Percentiles rank a stretch among this genome's conserved stretches.
Evolutionary conservation across 305 asterid species (phyloP).

Genomic region (Fraxinus greggii): DNA sequence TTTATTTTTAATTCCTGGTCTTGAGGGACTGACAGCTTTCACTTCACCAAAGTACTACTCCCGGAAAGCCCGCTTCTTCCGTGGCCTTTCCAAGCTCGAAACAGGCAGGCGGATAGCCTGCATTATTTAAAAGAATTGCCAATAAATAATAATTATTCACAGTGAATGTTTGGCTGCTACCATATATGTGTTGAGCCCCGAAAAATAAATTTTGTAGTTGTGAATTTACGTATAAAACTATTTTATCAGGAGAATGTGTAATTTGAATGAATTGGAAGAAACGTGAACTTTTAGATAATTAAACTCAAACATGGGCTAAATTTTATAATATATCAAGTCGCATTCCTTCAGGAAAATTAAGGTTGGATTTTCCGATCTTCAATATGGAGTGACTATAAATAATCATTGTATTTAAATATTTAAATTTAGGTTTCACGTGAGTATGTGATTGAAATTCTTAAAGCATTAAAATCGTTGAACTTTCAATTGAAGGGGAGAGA

Average conservation of each 20-base stretch:
- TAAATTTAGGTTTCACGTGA: background rate
- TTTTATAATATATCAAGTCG: background rate
- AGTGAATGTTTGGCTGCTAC: background rate
- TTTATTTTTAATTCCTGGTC: background rate
- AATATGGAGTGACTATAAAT: background rate
- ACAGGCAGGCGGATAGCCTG: background rate
- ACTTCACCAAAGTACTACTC: background rate
- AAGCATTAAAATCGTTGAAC: background rate
- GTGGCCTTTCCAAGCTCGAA: background rate
- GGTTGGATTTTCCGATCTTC: background rate
- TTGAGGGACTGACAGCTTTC: constrained; percentile 3
- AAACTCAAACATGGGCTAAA: background rate
- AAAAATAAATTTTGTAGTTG: too few species aligned
- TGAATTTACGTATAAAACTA: too few species aligned
- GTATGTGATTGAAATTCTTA: background rate
- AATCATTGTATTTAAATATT: background rate
- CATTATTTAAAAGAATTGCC: background rate
- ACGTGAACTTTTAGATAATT: background rate
- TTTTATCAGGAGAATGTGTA: too few species aligned
- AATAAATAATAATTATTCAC: background rate
- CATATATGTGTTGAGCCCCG: background rate
- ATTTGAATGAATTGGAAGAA: background rate
- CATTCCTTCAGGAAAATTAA: background rate
- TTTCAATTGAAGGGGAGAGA: background rate
- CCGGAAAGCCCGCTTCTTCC: constrained; percentile 2